Evolutionary conservation across 345 rosid genomes (phyloP).

Genomic region (Gossypium turneri): DNA sequence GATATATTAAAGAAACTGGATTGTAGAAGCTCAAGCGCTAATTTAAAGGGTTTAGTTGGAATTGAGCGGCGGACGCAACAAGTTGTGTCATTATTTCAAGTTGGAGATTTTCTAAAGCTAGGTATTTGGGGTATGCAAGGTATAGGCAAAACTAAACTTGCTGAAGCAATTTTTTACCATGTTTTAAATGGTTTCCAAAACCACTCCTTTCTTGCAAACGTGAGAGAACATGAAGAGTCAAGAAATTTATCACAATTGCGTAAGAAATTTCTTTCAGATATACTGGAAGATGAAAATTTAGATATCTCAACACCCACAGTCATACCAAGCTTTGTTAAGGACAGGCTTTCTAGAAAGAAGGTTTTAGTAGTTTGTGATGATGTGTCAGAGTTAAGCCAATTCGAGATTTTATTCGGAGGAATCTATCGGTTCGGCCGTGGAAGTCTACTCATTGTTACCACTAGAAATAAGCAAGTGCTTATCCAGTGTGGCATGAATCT

Average conservation of each 20-base stretch:
- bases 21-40: neutral
- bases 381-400: neutral
- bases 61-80: neutral
- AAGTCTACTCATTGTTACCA: neutral
- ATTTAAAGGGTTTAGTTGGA: neutral
- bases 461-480: neutral
- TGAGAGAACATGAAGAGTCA: neutral
- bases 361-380: neutral
- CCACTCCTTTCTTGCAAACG: no score
- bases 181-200: no score
- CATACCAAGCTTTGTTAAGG: no score
- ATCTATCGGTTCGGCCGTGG: neutral
- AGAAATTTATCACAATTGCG: no score
- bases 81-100: neutral
- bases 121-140: conserved; percentile 54
- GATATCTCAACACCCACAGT: no score
- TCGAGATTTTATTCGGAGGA: neutral
- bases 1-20: conserved; percentile 25
- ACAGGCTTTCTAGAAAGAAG: no score
- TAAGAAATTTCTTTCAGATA: no score
- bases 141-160: conserved; percentile 23
- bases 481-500: neutral
- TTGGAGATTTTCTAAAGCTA: conserved; percentile 17
- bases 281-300: no score
- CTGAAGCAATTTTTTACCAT: no score